These are phyloP conservation scores for Starmerella bacillaris DNA, from an alignment of 805 yeast species.

Conservation along the genomic window DNA sequence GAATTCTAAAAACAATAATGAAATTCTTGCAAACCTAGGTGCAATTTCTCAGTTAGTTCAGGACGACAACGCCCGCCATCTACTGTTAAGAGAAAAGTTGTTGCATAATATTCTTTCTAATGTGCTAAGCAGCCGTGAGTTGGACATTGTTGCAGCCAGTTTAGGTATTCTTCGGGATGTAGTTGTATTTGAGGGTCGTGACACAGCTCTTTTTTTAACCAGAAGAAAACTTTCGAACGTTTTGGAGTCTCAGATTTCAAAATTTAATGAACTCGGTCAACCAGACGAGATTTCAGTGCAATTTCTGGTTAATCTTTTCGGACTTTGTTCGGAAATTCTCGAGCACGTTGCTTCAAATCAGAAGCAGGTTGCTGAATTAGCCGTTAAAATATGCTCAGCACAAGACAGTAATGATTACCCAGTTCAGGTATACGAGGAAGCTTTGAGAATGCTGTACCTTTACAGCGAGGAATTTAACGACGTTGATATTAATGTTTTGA, in stretches of 20 bases:
- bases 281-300: not conserved
- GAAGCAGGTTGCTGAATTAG: conserved; percentile 1
- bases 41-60: conserved; percentile 31
- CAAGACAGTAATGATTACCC: not conserved
- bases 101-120: conserved; percentile 46
- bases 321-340: not conserved
- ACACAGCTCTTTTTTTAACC: conserved; percentile 56
- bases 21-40: not conserved
- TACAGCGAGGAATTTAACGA: conserved; percentile 6
- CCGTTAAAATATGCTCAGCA: not conserved
- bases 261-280: not conserved
- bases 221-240: conserved; percentile 32
- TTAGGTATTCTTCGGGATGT: conserved; percentile 67
- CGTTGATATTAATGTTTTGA: conserved; percentile 9
- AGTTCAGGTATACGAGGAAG: conserved; percentile 11
- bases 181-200: conserved; percentile 75
- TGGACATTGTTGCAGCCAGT: conserved; percentile 63
- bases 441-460: conserved; percentile 19
- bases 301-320: not conserved
- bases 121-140: conserved; percentile 45
- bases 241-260: not conserved
- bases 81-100: conserved; percentile 54
- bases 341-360: not conserved
- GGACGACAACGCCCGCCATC: conserved; percentile 42
- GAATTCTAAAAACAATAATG: not conserved